Evolutionary conservation across 257 asterid genomes (phyloP), one percentile per base, ranked within the genome.

Genomic region (Anisodus acutangulus): DNA sequence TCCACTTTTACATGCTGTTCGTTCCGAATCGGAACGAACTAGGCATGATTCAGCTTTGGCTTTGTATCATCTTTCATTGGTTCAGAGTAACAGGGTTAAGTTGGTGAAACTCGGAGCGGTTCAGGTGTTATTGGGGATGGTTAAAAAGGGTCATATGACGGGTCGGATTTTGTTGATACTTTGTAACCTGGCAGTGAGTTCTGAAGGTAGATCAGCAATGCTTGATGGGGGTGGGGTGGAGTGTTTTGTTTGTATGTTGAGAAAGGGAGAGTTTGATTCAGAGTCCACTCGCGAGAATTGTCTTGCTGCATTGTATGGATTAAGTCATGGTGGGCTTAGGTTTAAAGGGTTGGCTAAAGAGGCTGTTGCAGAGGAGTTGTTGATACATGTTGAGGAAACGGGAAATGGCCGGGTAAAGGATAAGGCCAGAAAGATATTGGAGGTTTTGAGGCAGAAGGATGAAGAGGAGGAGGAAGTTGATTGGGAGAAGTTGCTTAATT

Each of bases 271-370:
- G 74, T 87, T 88, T n/a, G 93, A 91, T 41, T 88, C 92, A 4
- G 87, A 3, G 19, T 85, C 92, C 17, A 90, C 88, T 19, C 86
- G 88, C 79, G 97, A 94, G 82, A 92, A 94, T 84, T 93, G 97
- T 51, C 81, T 94, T 87, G 88, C 90, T 76, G 95, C 91, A 63
- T 35, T 97, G 66, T 91, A 90, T 55, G 97, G 98, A 83, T 88
- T 97, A 89, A 95, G 99, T 70, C 91, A 91, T 31, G 98, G 99
- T 10, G 99, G 99, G 80, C 83, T 92, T 88, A 91, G 98, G 92
- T 97, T 97, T 17, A 95, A 91, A 85, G 99, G 95, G 49, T 82
- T 93, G 90, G 98, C 98, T 31, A 97, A 92, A 90, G 97, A 95
- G 82, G 98, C 95, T 0, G 89, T 91, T n/a, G 98, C 94, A 7